phyloP scores from a whole-genome alignment of 106 monocot genomes.

The Phalaenopsis equestris region DNA sequence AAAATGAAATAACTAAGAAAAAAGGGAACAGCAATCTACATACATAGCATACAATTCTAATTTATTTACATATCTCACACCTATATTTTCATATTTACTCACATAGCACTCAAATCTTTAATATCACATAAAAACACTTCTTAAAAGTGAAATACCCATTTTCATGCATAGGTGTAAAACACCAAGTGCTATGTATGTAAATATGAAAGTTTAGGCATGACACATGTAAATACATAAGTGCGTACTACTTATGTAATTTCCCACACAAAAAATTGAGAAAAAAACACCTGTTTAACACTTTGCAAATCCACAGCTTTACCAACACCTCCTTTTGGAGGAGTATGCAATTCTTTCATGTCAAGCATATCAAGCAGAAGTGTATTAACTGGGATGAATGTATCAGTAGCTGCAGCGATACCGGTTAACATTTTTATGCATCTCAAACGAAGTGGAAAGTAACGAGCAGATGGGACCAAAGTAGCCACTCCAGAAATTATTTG shows the following conservation, averaged over 20 bases:
- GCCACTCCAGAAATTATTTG: conserved; percentile 87
- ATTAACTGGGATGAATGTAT: conserved; percentile 67
- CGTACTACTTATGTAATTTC: too few relatives aligned
- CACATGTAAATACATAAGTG: too few relatives aligned
- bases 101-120: too few relatives aligned
- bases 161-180: too few relatives aligned
- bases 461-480: conserved; percentile 75
- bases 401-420: conserved; percentile 63
- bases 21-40: neutral
- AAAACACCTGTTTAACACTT: conserved; percentile 55
- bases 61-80: too few relatives aligned
- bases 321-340: conserved; percentile 53
- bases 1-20: neutral
- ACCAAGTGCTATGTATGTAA: too few relatives aligned
- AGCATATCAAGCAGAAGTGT: conserved; percentile 78
- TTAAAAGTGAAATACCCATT: too few relatives aligned
- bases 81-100: too few relatives aligned
- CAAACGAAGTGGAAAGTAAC: conserved; percentile 74
- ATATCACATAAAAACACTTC: too few relatives aligned
- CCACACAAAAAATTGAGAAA: neutral
- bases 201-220: too few relatives aligned
- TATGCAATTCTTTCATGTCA: conserved; percentile 79
- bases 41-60: too few relatives aligned
- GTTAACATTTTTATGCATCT: conserved; percentile 90
- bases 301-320: conserved; percentile 64